Evolutionary conservation across 2,329 filamentous ascomycete species (phyloP).

Genomic region (Arachnomyces sp.): DNA sequence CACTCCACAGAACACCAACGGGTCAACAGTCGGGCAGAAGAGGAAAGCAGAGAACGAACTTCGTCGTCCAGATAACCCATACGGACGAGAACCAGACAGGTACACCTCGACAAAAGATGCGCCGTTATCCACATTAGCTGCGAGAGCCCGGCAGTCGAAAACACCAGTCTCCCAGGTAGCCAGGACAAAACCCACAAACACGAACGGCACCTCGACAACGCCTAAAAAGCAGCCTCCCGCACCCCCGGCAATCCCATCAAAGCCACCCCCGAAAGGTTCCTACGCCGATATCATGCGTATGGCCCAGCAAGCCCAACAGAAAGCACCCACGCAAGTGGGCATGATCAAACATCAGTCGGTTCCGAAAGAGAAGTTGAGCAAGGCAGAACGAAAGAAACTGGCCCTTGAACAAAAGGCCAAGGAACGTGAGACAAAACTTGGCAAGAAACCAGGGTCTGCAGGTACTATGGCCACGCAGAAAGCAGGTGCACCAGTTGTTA

Average conservation of each 20-base stretch:
- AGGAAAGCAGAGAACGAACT: constrained; percentile 37
- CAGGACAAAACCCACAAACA: constrained; percentile 15
- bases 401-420: constrained; percentile 33
- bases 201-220: constrained; percentile 11
- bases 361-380: constrained; percentile 48
- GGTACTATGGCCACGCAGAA: constrained; percentile 7
- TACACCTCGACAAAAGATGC: constrained; percentile 13
- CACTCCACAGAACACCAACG: constrained; percentile 6
- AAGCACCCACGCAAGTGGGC: constrained; percentile 39
- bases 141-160: constrained; percentile 15
- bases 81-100: constrained; percentile 15
- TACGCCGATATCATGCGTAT: constrained; percentile 52
- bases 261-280: constrained; percentile 48
- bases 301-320: constrained; percentile 47
- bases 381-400: constrained; percentile 44
- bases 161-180: constrained; percentile 7
- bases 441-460: constrained; percentile 19
- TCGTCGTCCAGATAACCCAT: constrained; percentile 21
- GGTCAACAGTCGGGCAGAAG: constrained; percentile 18
- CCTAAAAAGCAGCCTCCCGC: constrained; percentile 10
- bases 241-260: constrained; percentile 20
- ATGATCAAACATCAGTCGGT: constrained; percentile 48
- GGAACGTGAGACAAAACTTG: constrained; percentile 27
- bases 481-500: constrained; percentile 15
- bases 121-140: constrained; percentile 10